Evolutionary conservation across 2,329 filamentous ascomycete species (phyloP), one percentile per base, ranked within the genome.

Genomic region (Penicillium freii): DNA sequence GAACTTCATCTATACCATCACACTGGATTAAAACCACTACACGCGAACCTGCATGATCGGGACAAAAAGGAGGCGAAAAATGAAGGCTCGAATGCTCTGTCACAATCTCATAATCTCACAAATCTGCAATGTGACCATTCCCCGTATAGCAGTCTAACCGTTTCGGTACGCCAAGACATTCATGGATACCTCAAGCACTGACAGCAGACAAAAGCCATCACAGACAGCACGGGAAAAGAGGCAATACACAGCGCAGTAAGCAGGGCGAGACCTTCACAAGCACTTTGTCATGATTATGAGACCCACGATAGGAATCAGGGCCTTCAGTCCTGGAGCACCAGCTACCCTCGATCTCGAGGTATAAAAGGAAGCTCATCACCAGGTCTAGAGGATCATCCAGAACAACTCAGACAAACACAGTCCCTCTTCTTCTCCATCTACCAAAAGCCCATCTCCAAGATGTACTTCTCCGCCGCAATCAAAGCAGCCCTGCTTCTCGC

Each of bases 391-490:
- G 19, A 23, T 19, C n/a, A 54, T 50, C 21, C 45, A 50, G 40
- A 23, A 33, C 10, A 51, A 4, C 27, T 38, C 36, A 27, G 27
- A 51, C 25, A 48, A 11, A n/a, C 19, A 17, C 5, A 40, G 25
- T 38, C 31, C 38, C 19, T 33, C 31, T 42, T 8, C 38, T 39
- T 17, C 11, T 23, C 19, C 4, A 19, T 34, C 40, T 29, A 49
- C 33, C 1, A 43, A 27, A 29, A 19, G 2, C 11, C 17, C 25
- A 36, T 11, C 13, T 40, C 36, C 56, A 59, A 46, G 7, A 62
- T 62, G 61, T 29, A 29, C 45, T 40, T 62, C 51, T 51, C 61
- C 40, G 47, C 36, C 34, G 44, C 48, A 42, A 55, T 86, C 54
- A 57, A 60, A 49, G 45, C 57, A 19, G 54, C 52, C 13, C 47